Evolutionary conservation across 805 yeast species (phyloP).

Genomic region (Nakazawaea ambrosiae): DNA sequence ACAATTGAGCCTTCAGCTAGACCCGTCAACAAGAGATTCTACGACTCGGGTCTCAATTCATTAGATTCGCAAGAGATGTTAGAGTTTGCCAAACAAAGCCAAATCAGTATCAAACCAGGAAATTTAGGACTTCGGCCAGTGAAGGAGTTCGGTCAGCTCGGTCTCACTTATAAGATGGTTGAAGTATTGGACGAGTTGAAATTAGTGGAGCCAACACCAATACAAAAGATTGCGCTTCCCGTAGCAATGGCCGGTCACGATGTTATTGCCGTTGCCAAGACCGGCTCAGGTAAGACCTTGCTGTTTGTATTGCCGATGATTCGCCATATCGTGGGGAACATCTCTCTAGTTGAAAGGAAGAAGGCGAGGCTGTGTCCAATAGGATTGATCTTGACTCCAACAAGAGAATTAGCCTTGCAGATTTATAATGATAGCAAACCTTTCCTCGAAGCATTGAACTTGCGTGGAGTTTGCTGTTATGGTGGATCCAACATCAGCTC

Average conservation of each 20-base stretch:
- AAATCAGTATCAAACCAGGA: constrained; percentile 59
- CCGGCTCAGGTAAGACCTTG: constrained; percentile 94
- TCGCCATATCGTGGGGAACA: constrained; percentile 75
- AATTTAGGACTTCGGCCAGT: constrained; percentile 56
- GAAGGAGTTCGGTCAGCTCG: constrained; percentile 72
- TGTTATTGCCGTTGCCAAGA: constrained; percentile 89
- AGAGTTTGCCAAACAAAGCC: constrained; percentile 48
- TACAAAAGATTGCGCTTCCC: constrained; percentile 88
- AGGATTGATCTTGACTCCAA: constrained; percentile 80
- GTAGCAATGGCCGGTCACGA: constrained; percentile 87
- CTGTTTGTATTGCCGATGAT: constrained; percentile 81
- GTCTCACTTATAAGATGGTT: constrained; percentile 57
- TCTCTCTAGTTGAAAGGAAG: constrained; percentile 16
- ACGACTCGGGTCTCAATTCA: constrained; percentile 47
- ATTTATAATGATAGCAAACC: constrained; percentile 59
- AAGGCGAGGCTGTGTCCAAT: constrained; percentile 61
- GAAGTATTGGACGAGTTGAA: constrained; percentile 42
- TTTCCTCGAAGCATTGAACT: constrained; percentile 43
- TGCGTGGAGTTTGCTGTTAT: constrained; percentile 71
- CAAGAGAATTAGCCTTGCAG: constrained; percentile 87
- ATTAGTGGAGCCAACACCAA: constrained; percentile 69
- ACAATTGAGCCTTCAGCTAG: constrained; percentile 37
- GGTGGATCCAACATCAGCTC: constrained; percentile 83
- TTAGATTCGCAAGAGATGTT: constrained; percentile 51
- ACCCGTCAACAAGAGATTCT: constrained; percentile 56